Evolutionary conservation across 345 rosid species (phyloP).

Genomic region (Acer saccharum): DNA sequence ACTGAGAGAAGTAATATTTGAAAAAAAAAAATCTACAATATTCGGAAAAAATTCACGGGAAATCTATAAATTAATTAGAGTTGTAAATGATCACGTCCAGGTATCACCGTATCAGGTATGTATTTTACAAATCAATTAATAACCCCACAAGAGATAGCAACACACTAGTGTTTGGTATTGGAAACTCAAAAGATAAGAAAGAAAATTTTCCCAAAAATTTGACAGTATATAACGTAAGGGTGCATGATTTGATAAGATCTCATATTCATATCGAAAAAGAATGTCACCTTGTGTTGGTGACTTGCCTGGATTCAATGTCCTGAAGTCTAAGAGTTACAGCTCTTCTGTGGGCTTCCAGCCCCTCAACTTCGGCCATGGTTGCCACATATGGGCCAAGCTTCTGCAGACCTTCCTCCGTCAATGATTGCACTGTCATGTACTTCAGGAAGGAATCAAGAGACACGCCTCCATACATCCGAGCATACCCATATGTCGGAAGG

Average conservation of each 20-base stretch:
- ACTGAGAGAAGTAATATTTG: neutral
- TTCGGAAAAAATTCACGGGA: neutral
- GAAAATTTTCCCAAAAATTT: neutral
- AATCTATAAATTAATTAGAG: neutral
- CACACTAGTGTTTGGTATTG: neutral
- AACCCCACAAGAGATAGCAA: neutral
- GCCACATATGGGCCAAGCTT: conserved; percentile 85
- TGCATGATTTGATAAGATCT: neutral
- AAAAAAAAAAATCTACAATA: too few relatives aligned
- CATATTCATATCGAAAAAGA: neutral
- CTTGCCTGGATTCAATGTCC: conserved; percentile 70
- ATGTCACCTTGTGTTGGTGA: conserved; percentile 35
- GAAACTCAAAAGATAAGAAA: neutral
- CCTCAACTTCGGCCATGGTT: conserved; percentile 86
- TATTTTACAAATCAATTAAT: neutral
- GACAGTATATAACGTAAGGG: neutral
- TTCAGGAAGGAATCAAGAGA: conserved; percentile 88
- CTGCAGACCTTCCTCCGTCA: conserved; percentile 82
- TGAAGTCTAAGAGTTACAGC: conserved; percentile 83
- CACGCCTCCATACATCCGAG: conserved; percentile 90
- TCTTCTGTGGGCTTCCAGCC: conserved; percentile 89
- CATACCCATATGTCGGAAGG: conserved; percentile 91
- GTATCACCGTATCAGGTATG: neutral
- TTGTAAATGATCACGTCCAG: neutral
- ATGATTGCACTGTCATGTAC: conserved; percentile 81